Evolutionary conservation across 176 grass and related monocot species (phyloP), one percentile per base, ranked within the genome.

Genomic region (Phoenix dactylifera): DNA sequence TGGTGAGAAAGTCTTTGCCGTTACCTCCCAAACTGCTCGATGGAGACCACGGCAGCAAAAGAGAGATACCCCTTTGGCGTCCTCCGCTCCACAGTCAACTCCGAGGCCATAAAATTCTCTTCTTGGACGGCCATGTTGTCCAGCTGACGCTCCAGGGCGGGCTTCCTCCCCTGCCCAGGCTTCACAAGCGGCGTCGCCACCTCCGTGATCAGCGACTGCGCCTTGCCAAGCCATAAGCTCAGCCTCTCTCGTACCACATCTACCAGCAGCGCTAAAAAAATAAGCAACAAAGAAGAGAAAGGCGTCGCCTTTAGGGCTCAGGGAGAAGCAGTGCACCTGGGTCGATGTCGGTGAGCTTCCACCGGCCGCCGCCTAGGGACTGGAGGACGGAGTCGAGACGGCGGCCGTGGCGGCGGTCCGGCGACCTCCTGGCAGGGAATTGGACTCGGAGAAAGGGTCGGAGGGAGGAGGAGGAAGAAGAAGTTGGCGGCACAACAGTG

Each of bases 11-110:
- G 26, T n/a, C 59, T 50, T 55, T 52, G 64, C 29, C 28, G 53
- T 55, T 59, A 97, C 93, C 84, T 97, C 26, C 72, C 81, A 15
- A 97, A 97, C 76, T 91, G 93, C 73, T 97, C 93, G 55, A 97
- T 73, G 75, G 84, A 54, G 58, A 97, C 79, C 18, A 84, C 66
- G 24, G 93, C 81, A 18, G 83, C 87, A 51, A 83, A 51, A 57
- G 93, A 91, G 56, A 97, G 84, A 74, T 55, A 74, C 3, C 78
- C 87, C 51, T 62, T 54, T 10, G 76, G 26, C 16, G 89, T 79
- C 81, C 26, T 75, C 6, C 63, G 64, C 2, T 97, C 81, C 20
- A 97, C 72, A 50, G 87, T 97, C 65, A 91, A 50, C 67, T 97
- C 87, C 15, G 81, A 80, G 67, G 78, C 78, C 12, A 60, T 55